phyloP scores from a whole-genome alignment of 441 rosid species.

The Pelargonium fulgidum region DNA sequence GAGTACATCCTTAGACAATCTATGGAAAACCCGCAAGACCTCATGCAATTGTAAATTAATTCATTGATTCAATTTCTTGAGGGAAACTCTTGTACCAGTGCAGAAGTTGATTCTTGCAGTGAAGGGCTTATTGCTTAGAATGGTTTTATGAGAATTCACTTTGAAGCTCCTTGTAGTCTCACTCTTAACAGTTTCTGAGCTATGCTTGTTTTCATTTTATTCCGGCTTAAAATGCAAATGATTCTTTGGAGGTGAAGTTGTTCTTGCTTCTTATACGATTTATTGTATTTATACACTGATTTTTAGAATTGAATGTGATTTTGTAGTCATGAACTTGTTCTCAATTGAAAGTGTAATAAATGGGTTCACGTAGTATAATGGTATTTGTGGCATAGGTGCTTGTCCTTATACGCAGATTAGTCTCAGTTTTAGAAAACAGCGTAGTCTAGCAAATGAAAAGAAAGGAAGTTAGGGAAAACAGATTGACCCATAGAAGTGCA shows the following conservation, averaged over 20 bases:
- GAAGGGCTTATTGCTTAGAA: background rate
- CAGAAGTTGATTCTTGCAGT: slow-evolving; percentile 23
- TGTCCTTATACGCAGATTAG: too few species aligned
- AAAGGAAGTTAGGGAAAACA: too few species aligned
- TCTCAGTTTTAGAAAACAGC: too few species aligned
- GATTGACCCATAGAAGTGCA: too few species aligned
- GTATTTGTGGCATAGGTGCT: too few species aligned
- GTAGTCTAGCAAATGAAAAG: too few species aligned
- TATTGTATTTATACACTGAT: slow-evolving; percentile 20
- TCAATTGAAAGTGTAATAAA: too few species aligned
- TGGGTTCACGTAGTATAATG: too few species aligned
- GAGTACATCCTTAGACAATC: slow-evolving; percentile 79
- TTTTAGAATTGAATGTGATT: slow-evolving; percentile 13
- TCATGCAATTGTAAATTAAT: slow-evolving; percentile 61
- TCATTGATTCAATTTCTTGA: slow-evolving; percentile 19
- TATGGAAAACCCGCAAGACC: slow-evolving; percentile 80
- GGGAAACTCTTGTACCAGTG: slow-evolving; percentile 11
- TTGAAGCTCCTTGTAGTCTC: slow-evolving; percentile 23
- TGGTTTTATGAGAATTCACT: slow-evolving; percentile 23
- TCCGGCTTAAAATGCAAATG: slow-evolving; percentile 25
- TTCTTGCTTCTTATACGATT: slow-evolving; percentile 16
- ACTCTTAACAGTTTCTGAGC: slow-evolving; percentile 35
- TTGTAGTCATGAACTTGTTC: too few species aligned
- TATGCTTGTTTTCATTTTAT: slow-evolving; percentile 25
- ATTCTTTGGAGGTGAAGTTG: slow-evolving; percentile 34